Evolutionary conservation across 768 basidiomycete genomes (phyloP).

Genomic region (Lactifluus subvellereus): DNA sequence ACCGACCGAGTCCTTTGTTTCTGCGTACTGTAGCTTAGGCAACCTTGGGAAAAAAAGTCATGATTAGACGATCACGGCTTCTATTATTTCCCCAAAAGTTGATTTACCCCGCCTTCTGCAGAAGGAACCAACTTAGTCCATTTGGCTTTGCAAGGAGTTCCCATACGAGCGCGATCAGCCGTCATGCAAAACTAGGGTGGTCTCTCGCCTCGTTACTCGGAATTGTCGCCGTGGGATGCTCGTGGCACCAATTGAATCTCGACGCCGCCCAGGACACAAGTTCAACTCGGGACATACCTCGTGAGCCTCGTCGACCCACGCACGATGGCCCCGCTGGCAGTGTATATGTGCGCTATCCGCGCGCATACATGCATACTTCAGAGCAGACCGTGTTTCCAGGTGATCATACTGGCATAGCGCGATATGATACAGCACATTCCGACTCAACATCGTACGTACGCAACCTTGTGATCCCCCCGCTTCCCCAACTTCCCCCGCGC

Average conservation of each 20-base stretch:
- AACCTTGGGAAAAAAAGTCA: not conserved
- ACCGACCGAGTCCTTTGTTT: no score
- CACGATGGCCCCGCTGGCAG: not conserved
- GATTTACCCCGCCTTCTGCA: not conserved
- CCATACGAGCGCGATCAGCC: not conserved
- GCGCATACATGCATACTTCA: not conserved
- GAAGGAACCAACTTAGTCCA: not conserved
- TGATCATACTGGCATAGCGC: slow-evolving; percentile 3
- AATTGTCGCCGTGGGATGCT: slow-evolving; percentile 3
- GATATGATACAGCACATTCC: slow-evolving; percentile 4
- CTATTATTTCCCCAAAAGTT: not conserved
- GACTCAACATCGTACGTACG: not conserved
- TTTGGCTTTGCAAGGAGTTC: not conserved
- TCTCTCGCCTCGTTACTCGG: slow-evolving; percentile 8
- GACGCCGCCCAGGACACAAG: not conserved
- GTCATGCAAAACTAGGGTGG: not conserved
- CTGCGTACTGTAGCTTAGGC: not conserved
- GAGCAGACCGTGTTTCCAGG: slow-evolving; percentile 10
- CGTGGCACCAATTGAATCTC: slow-evolving; percentile 12
- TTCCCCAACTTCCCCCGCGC: not conserved
- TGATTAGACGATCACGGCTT: not conserved
- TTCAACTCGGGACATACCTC: not conserved
- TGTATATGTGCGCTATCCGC: not conserved
- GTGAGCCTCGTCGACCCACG: not conserved
- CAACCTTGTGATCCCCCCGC: not conserved